Evolutionary conservation across 169 alveolate genomes (phyloP).

Genomic region (Cryptosporidium baileyi): DNA sequence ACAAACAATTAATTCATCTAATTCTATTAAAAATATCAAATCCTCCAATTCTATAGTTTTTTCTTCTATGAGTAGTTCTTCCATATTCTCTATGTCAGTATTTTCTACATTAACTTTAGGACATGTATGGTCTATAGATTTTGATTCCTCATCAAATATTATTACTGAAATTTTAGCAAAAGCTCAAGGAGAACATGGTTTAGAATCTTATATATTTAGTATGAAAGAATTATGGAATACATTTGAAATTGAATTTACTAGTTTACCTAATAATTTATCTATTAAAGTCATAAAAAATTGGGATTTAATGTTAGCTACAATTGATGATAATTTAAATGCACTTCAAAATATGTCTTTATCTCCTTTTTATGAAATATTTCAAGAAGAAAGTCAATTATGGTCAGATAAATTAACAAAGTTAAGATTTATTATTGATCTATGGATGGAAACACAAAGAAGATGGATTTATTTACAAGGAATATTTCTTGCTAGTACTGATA

Average conservation of each 20-base stretch:
- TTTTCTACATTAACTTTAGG: conserved; percentile 87
- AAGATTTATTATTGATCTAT: conserved; percentile 90
- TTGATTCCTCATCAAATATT: neutral
- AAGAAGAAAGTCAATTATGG: conserved; percentile 94
- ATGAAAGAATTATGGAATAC: conserved; percentile 91
- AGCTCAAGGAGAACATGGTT: conserved; percentile 97
- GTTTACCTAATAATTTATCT: conserved; percentile 86
- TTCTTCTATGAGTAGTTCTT: conserved; percentile 12
- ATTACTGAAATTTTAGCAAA: conserved; percentile 86
- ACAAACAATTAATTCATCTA: neutral
- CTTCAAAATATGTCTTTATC: conserved; percentile 93
- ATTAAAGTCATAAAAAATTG: conserved; percentile 95
- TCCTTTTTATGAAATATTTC: conserved; percentile 89
- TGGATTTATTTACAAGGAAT: conserved; percentile 98
- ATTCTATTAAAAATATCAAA: neutral
- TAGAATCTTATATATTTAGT: conserved; percentile 88
- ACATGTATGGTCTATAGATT: conserved; percentile 84
- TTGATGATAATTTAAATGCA: conserved; percentile 94
- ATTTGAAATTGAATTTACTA: conserved; percentile 85
- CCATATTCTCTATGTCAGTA: neutral
- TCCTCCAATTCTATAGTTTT: neutral
- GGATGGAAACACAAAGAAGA: conserved; percentile 97
- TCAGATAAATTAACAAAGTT: conserved; percentile 93
- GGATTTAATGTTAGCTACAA: conserved; percentile 93
- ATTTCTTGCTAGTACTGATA: conserved; percentile 95